Evolutionary conservation across 2,329 filamentous ascomycete genomes (phyloP).

Genomic region (Verticillium zaregamsianum): DNA sequence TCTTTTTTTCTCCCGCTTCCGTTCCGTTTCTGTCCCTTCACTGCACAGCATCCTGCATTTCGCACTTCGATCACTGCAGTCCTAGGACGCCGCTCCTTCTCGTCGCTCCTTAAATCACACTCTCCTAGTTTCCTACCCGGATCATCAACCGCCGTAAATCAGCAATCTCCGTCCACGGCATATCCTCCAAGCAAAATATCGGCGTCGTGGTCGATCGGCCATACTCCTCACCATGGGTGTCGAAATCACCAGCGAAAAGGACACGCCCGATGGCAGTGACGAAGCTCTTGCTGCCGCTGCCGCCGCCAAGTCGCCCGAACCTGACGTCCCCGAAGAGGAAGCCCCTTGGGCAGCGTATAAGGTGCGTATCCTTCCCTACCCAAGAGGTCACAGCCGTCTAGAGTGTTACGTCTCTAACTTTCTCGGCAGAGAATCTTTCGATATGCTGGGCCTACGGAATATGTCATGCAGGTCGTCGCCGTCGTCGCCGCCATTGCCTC

Average conservation of each 20-base stretch:
- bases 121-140: too few species aligned
- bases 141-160: too few species aligned
- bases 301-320: slow-evolving; percentile 2
- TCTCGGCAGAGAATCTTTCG: slow-evolving; percentile 23
- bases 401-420: background rate
- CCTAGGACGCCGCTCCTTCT: too few species aligned
- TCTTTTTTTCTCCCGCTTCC: background rate
- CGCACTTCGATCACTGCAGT: too few species aligned
- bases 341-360: slow-evolving; percentile 14
- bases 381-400: background rate
- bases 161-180: too few species aligned
- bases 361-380: slow-evolving; percentile 1
- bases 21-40: background rate
- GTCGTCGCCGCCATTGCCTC: slow-evolving; percentile 29
- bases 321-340: slow-evolving; percentile 8
- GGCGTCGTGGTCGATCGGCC: background rate
- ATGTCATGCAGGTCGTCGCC: slow-evolving; percentile 21
- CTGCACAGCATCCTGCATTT: too few species aligned
- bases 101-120: too few species aligned
- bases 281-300: background rate
- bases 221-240: background rate
- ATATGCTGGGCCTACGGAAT: slow-evolving; percentile 22
- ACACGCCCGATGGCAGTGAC: background rate
- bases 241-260: background rate
- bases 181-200: too few species aligned